Percentiles rank a stretch among this genome's conserved stretches.
phyloP scores from a whole-genome alignment of 83 land plant genomes.

The Larix sibirica region DNA sequence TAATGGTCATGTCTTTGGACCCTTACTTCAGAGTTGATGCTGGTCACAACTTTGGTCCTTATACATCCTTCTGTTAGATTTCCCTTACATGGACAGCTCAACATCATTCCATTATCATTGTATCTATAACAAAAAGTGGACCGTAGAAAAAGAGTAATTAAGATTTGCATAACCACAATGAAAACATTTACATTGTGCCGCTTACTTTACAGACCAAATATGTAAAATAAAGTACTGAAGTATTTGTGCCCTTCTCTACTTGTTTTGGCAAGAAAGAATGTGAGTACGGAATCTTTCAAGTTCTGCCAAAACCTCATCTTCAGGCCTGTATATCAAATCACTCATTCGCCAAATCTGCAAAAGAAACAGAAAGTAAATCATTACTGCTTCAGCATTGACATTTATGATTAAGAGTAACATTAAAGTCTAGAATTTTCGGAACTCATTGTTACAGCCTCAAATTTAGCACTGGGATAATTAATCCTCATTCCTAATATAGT shows the following conservation, averaged over 20 bases:
- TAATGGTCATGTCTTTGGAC: too few species aligned
- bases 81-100: too few species aligned
- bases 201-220: background rate
- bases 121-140: background rate
- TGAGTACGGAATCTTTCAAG: constrained; percentile 75
- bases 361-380: background rate
- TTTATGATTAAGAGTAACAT: background rate
- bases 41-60: background rate
- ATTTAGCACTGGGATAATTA: too few species aligned
- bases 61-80: background rate
- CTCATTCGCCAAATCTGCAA: constrained; percentile 95
- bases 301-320: constrained; percentile 91
- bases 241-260: background rate
- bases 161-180: background rate
- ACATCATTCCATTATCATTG: too few species aligned
- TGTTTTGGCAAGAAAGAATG: constrained; percentile 40
- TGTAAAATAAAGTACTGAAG: background rate
- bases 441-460: too few species aligned
- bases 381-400: background rate
- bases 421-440: background rate
- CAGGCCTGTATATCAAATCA: constrained; percentile 88
- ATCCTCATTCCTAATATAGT: too few species aligned
- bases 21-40: too few species aligned
- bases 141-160: background rate
- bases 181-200: background rate